phyloP scores from a whole-genome alignment of 2,329 filamentous ascomycete genomes.

The Colletotrichum sp. region DNA sequence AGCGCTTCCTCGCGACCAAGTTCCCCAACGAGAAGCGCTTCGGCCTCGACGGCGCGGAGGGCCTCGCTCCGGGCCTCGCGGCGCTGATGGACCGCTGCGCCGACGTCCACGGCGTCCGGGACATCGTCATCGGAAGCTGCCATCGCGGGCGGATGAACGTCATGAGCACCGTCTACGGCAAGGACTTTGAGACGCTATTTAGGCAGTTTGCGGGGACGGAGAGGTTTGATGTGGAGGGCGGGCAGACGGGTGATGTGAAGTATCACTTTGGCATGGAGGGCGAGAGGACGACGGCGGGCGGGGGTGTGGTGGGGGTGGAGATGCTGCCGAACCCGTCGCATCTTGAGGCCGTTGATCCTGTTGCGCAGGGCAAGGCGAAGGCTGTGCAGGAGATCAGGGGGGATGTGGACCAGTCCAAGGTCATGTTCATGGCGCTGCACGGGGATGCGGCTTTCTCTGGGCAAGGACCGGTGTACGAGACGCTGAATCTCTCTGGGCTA shows the following conservation, averaged over 20 bases:
- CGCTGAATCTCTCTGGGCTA: slow-evolving; percentile 93
- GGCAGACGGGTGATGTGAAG: slow-evolving; percentile 88
- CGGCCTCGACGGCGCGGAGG: slow-evolving; percentile 96
- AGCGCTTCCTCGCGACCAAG: slow-evolving; percentile 92
- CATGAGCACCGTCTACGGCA: slow-evolving; percentile 95
- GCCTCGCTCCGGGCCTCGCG: slow-evolving; percentile 97
- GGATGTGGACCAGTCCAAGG: slow-evolving; percentile 86
- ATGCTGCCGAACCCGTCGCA: slow-evolving; percentile 98
- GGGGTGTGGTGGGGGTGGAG: slow-evolving; percentile 96
- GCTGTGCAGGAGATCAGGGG: slow-evolving; percentile 99
- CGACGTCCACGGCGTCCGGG: slow-evolving; percentile 89
- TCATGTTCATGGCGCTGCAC: slow-evolving; percentile 94
- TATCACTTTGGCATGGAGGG: slow-evolving; percentile 99
- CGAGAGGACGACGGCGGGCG: slow-evolving; percentile 93
- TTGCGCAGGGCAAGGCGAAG: slow-evolving; percentile 94
- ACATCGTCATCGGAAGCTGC: slow-evolving; percentile 99
- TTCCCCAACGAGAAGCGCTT: slow-evolving; percentile 99
- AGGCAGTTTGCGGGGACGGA: slow-evolving; percentile 92
- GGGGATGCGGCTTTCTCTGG: slow-evolving; percentile 96
- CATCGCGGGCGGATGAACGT: slow-evolving; percentile 98
- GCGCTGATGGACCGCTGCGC: slow-evolving; percentile 97
- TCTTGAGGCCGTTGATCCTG: slow-evolving; percentile 96
- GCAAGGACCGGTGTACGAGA: slow-evolving; percentile 98
- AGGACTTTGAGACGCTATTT: slow-evolving; percentile 99
- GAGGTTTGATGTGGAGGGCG: slow-evolving; percentile 85